phyloP scores from a whole-genome alignment of 305 asterid species.

The Petunia hybrid region DNA sequence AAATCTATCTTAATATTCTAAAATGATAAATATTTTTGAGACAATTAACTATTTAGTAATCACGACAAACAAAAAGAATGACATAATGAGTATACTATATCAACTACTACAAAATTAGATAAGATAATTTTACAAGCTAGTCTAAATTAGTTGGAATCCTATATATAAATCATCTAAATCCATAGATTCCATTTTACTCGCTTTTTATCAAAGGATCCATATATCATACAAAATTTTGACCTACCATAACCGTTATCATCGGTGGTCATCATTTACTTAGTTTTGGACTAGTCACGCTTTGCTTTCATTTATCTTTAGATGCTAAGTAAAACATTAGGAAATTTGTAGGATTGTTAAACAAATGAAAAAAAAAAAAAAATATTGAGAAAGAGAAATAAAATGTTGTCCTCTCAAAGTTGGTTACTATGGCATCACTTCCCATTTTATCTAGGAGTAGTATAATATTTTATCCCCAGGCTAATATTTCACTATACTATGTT shows the following conservation, averaged over 20 bases:
- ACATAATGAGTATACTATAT: too few relatives aligned
- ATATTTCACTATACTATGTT: background rate
- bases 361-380: too few relatives aligned
- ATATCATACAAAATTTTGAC: background rate
- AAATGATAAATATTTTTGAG: too few relatives aligned
- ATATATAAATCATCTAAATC: background rate
- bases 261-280: background rate
- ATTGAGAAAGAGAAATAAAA: background rate
- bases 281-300: slow-evolving; percentile 4
- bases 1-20: too few relatives aligned
- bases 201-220: background rate
- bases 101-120: too few relatives aligned
- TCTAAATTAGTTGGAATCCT: background rate
- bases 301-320: too few relatives aligned
- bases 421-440: background rate
- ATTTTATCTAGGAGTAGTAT: background rate
- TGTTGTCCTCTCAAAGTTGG: background rate
- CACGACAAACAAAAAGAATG: too few relatives aligned
- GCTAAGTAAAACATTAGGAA: background rate
- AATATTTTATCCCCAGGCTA: background rate
- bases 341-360: background rate
- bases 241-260: background rate
- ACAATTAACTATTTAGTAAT: too few relatives aligned
- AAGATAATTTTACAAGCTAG: too few relatives aligned
- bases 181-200: background rate